Percentiles rank a stretch among this genome's conserved stretches.
Conservation (phyloP, 2,329 filamentous ascomycete species). For the Cordyceps javanica region DNA sequence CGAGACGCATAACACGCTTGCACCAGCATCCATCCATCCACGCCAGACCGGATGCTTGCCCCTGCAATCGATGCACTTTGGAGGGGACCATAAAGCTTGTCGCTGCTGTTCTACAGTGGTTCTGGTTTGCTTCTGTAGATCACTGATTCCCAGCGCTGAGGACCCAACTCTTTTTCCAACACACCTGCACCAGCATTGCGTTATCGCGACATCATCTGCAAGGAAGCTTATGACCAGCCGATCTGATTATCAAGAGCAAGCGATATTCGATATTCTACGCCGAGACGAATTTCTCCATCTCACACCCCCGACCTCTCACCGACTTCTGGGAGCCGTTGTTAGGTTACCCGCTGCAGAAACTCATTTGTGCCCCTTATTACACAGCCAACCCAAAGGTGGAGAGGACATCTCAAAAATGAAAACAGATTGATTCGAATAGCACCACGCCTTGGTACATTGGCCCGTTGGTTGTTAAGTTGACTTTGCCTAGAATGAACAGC, state of each 20-base stretch:
- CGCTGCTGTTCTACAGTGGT: not conserved
- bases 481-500: too few relatives aligned
- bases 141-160: not conserved
- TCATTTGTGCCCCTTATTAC: not conserved
- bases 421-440: too few relatives aligned
- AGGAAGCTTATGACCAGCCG: too few relatives aligned
- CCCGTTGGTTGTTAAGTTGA: too few relatives aligned
- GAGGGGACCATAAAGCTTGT: slow-evolving; percentile 8
- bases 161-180: too few relatives aligned
- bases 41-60: not conserved
- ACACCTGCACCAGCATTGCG: too few relatives aligned
- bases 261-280: too few relatives aligned
- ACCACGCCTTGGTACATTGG: too few relatives aligned
- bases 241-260: too few relatives aligned
- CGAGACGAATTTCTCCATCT: too few relatives aligned
- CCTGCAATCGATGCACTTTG: not conserved
- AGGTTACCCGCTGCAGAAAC: not conserved
- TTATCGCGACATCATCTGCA: too few relatives aligned
- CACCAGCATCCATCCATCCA: not conserved
- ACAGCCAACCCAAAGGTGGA: slow-evolving; percentile 4
- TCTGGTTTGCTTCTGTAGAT: slow-evolving; percentile 2
- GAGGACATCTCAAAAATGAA: not conserved
- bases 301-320: too few relatives aligned
- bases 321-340: not conserved
- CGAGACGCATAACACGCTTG: not conserved